Evolutionary conservation across 1,139 yeast species (phyloP), one percentile per base, ranked within the genome.

Genomic region (Geotrichum macrosporum): DNA sequence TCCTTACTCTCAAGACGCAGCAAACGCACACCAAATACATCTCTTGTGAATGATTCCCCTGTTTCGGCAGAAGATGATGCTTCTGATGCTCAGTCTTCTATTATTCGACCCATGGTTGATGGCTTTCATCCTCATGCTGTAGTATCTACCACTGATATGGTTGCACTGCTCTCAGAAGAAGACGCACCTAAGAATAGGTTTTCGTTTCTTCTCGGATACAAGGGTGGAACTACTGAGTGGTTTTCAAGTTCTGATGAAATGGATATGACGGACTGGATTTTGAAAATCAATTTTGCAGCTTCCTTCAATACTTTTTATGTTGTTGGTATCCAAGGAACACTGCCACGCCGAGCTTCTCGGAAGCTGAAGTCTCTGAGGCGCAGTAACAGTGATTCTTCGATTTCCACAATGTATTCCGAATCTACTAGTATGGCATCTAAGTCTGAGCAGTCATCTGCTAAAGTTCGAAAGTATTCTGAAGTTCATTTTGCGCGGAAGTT

Each of bases 221-320:
- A 67, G 5, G 66, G 66, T 3, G 68, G 67, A 2, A 53, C 61
- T 5, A 65, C 61, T 40, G 71, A 68, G 37, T 66, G 67, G 64
- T 63, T 68, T 48, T 63, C 65, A 5, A 66, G 68, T 2, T 51
- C 51, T 3, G 50, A 57, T 3, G 63, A 60, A 24, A 58, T 49
- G 1, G 83, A 77, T 37, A 65, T 74, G 62, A 58, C 64, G 13
- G 74, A 74, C 26, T 81, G 87, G 87, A 70, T 79, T 41, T 67
- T 69, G 33, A 64, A 74, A 10, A 75, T 81, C 54, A 80, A 81
- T 53, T 71, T 73, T 52, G 66, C 78, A 10, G 75, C 81, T 1
- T 72, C 83, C 0, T 63, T 77, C 42, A 73, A 72, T 38, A 70
- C 74, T 2, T 41, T 27, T 13, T 41, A 41, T 16, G 46, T 41